Base-by-base conservation (phyloP, 495 filamentous ascomycete genomes). In the Antarctomyces pellizariae region DNA sequence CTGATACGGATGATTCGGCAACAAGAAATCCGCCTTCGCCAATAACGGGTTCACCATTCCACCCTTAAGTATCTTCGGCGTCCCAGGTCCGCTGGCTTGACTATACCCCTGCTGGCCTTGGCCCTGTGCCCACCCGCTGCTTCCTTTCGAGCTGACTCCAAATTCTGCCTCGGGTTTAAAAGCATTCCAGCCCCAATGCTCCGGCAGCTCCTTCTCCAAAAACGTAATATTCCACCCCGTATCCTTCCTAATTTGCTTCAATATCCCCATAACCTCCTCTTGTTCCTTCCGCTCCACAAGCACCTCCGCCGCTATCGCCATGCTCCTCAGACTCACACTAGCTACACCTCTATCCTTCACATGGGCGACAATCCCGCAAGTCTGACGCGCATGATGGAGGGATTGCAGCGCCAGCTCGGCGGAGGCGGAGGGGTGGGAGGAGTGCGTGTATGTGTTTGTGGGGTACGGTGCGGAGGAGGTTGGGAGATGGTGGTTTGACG, bases 361-460 rank as follows among this genome's bases (percentile, higher is more conserved):
- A 40, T 89, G 77, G 0, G 80, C 75, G 3, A 70, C 65, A 35
- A 95, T 84, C 14, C 84, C 86, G 38, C 82, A 93, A 21, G 86
- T 68, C 36, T 77, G 64, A 32, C 73, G 65, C 3, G 79, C 68
- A 44, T 93, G 76, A 23, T 56, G 55, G 28, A 70, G 55, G 37
- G 74, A 67, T 32, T 71, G 54, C 7, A 63, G 56, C 22, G 54
- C 64, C 64, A 83, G 76, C 30, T 80, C 71, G 3, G 66, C 57
- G 7, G 57, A 59, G 21, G 61, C 56, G 10, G 64, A 42, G 9
- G 33, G 36, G 0, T 39, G 43, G n/a, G n/a, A n/a, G n/a, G n/a
- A n/a, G n/a, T n/a, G n/a, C n/a, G n/a, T n/a, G n/a, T n/a, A n/a
- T n/a, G n/a, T n/a, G n/a, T n/a, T n/a, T n/a, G n/a, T n/a, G n/a